Evolutionary conservation across 2,329 filamentous ascomycete species (phyloP), one percentile per base, ranked within the genome.

Genomic region (Tympanopsis confertula): DNA sequence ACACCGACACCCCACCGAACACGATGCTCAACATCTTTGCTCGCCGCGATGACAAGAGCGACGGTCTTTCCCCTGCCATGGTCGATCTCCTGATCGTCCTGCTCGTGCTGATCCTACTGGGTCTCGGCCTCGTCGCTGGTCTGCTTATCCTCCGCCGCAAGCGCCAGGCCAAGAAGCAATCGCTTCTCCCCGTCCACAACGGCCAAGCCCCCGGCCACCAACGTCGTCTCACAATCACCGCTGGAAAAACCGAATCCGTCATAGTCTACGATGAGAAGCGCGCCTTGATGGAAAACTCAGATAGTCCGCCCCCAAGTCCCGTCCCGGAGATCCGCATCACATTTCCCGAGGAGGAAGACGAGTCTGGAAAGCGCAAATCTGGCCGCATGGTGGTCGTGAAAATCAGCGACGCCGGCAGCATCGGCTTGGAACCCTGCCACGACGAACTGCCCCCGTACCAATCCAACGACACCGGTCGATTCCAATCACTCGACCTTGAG

Each of bases 271-370:
- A 71, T 75, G 49, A 51, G 33, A 51, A 48, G 42, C 40, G 48
- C 26, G 36, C 42, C 20, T 41, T 50, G 24, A 41, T 49, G 30
- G 44, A 44, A 20, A 44, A 39, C 36, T 45, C 46, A 17, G 44
- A 45, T 15, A 45, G 44, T 24, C 48, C 71, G 14, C 71, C 75
- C 5, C 52, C 65, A 13, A 64, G 63, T 40, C 62, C 66, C 0
- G 71, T 82, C 5, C 78, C 78, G 1, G 76, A 82, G 53, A 82
- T 82, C 47, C 73, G 74, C 50, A 78, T 82, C 49, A 82, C 78
- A 5, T 82, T 82, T 56, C 78, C 78, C 4, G 70, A 74, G 45
- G 77, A 82, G 54, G 68, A 78, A 47, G 75, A 80, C 47, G 71
- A 71, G 41, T 60, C 61, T 39, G 77, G 77, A 42, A 78, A 74